Evolutionary conservation across 2,329 filamentous ascomycete genomes (phyloP), one percentile per base, ranked within the genome.

Genomic region (Keithomyces neogunnii): DNA sequence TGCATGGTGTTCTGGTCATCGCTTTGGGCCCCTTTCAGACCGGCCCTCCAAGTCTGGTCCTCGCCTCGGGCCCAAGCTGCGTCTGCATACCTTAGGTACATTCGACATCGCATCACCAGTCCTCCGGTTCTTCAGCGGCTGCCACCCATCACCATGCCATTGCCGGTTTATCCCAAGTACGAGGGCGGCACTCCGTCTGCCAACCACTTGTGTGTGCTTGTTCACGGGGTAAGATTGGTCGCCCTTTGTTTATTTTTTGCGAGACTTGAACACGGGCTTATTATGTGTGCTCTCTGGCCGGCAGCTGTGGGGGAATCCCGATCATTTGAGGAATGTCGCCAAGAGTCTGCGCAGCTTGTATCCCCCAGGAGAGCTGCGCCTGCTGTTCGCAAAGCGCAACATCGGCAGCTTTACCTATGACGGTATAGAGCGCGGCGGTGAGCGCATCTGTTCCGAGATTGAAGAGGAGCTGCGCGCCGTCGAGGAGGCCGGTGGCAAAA

Each of bases 271-370:
- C 29, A n/a, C 31, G 32, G 1, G 31, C 44, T 46, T 35, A 52
- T 47, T 38, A 9, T 3, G 6, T 44, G 5, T 28, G 31, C 38
- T 53, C 26, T 57, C 19, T 19, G 19, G 1, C 19, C 19, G 19
- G 19, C 19, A 88, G 70, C 75, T 91, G 57, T 92, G 88, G 88
- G 88, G 88, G 26, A 88, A 89, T 57, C 88, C 88, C 1, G 73
- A 74, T 46, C 87, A 93, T 66, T 79, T 92, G 68, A 74, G 74
- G 54, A 82, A 80, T 51, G 73, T 92, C 53, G 84, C 84, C 52
- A 81, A 82, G 55, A 74, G 78, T 7, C 70, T 93, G 6, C 80
- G 83, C 55, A 75, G 77, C 30, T 72, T 78, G 53, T 75, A 86
- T 62, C 65, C 81, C 1, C 73, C 78, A 56, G 83, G 88, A 53